Evolutionary conservation across 1,139 yeast genomes (phyloP).

Genomic region (Taphrina flavorubra): DNA sequence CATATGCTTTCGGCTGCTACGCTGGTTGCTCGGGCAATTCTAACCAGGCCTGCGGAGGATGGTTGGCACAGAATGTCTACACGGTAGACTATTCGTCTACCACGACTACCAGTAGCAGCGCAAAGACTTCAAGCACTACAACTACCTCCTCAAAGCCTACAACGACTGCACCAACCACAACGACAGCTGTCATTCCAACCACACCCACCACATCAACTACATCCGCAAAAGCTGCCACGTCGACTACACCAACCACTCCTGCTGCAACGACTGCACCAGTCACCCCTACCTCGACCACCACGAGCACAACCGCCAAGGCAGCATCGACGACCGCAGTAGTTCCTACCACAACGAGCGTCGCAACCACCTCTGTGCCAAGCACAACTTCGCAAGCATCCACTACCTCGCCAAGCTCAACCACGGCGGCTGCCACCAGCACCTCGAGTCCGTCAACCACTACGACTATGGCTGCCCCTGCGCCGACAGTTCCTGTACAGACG

Average conservation of each 20-base stretch:
- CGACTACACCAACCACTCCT: not conserved
- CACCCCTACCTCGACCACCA: not conserved
- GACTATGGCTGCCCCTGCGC: not conserved
- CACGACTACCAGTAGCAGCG: not conserved
- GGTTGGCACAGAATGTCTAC: constrained; percentile 1
- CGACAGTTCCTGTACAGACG: not conserved
- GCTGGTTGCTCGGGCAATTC: not conserved
- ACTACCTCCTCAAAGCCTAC: not conserved
- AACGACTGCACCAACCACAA: not conserved
- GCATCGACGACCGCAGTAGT: not conserved
- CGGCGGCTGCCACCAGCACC: not conserved
- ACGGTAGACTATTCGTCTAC: constrained; percentile 2
- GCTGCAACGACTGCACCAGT: not conserved
- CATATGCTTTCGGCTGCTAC: not conserved
- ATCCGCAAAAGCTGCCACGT: not conserved
- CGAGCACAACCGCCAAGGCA: not conserved
- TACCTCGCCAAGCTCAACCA: not conserved
- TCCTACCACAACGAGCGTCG: not conserved
- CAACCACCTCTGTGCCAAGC: not conserved
- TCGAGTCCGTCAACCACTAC: not conserved
- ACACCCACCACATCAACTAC: not conserved
- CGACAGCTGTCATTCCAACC: not conserved
- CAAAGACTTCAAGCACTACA: not conserved
- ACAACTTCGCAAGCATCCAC: not conserved
- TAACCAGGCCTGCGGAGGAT: constrained; percentile 2